Evolutionary conservation across 352 stramenopile species (phyloP), one percentile per base, ranked within the genome.

Genomic region (Globisporangium rhizosaccharum): DNA sequence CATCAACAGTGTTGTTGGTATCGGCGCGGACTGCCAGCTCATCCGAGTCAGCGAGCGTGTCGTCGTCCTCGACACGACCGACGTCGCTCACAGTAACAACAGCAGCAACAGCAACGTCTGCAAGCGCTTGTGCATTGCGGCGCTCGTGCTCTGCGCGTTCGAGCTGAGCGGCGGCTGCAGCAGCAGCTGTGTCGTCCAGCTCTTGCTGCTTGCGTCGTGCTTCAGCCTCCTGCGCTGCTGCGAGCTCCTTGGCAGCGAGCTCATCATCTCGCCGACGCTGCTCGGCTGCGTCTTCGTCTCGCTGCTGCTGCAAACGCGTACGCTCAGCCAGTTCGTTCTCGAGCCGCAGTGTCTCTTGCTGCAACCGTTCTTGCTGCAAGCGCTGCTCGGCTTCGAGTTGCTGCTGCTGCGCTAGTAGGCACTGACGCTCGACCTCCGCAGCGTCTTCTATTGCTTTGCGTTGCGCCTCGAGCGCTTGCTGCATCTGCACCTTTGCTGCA

Each of bases 391-490:
- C n/a, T n/a, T 48, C 33, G 0, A 51, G 33, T 15, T 51, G 42
- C 30, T 30, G 30, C 37, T 26, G 39, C 23, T 25, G n/a, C 6
- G 36, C 58, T 23, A 37, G 76, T 51, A 12, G 71, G 50, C 1
- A n/a, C 25, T 41, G 59, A 56, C 72, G 47, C 23, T 86, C 67
- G 17, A 66, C 15, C 5, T 77, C 66, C 12, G 51, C 42, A 11
- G 68, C 57, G 18, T 74, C 72, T 53, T 82, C 57, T 10, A 76
- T 25, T 2, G 57, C 69, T 49, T 68, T 66, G 20, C 72, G 67
- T 33, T 83, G 67, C n/a, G 59, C 49, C 3, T 64, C 59, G 7
- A 83, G 46, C 18, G 82, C 68, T 12, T 59, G 56, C 46, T 82
- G 74, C 1, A 76, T 20, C 3, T 45, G 60, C 3, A 58, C 54